Evolutionary conservation across 2,329 filamentous ascomycete genomes (phyloP), one percentile per base, ranked within the genome.

Genomic region (Tolypocladium album): DNA sequence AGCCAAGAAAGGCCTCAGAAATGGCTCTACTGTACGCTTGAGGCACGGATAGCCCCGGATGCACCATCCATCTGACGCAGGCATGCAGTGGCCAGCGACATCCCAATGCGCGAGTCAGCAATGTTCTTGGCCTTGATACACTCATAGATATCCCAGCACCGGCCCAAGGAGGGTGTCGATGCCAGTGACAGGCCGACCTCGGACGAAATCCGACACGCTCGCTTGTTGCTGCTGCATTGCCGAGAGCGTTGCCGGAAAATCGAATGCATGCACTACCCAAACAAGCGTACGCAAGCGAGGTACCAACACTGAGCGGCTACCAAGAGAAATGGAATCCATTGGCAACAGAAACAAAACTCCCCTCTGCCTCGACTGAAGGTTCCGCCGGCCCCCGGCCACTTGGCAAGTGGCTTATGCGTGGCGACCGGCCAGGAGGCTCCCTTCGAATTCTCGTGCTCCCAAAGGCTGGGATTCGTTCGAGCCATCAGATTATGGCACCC

Each of bases 121-220:
- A 43, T 24, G 11, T 22, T 38, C 50, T 55, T 38, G 17, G 50
- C 50, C 20, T 7, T 13, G 24, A 43, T 43, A 12, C 22, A 13
- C n/a, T 22, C 20, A 20, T 13, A 38, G 31, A 38, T 22, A 31
- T 36, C 17, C 4, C 50, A 13, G 50, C 31, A 22, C 50, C 36
- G 50, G 50, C 31, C 31, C 12, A 34, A 34, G 27, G 9, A n/a
- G 4, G 50, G 20, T 12, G 50, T 38, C 20, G 50, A 22, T 8
- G 50, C 50, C 31, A 36, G 50, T 22, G 20, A 22, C 62, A 57
- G 31, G 22, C 62, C 60, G 60, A 63, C 58, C 53, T 62, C 62
- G 62, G 62, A 60, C 57, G 57, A 60, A 57, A 50, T 59, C 58
- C 57, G 58, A 58, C 56, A 56, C 45, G 27, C 45, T 62, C 53